Conservation (phyloP, 176 grass and related monocot genomes). For the Hsuehochloa calcarea region DNA sequence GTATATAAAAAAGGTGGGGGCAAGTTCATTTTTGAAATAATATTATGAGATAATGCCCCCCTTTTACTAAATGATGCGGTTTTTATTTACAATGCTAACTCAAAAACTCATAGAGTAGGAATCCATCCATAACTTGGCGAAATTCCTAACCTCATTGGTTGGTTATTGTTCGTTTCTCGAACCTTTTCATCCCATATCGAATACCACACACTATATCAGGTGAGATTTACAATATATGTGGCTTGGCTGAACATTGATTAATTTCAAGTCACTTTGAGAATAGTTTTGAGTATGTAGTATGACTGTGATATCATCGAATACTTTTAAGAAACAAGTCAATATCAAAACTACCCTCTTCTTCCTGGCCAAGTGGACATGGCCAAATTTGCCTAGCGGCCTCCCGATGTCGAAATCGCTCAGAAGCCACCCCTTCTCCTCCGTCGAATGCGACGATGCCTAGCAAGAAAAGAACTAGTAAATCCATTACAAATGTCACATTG, state of each 20-base stretch:
- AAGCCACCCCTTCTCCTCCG: constrained; percentile 65
- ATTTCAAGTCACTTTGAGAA: no score
- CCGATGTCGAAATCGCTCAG: constrained; percentile 77
- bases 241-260: no score
- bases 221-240: no score
- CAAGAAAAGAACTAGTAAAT: not conserved
- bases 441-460: constrained; percentile 30
- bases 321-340: no score
- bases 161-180: not conserved
- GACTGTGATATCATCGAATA: no score
- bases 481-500: no score
- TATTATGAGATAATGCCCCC: no score
- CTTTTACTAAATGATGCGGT: no score
- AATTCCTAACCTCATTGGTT: not conserved
- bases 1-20: not conserved
- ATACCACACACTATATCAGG: not conserved
- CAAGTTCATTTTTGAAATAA: not conserved
- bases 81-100: not conserved
- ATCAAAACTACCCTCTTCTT: constrained; percentile 61
- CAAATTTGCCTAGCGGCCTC: constrained; percentile 82
- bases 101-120: not conserved
- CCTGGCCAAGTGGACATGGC: constrained; percentile 80
- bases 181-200: not conserved
- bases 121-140: not conserved
- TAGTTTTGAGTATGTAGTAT: not conserved